A percentile compares a stretch with the other conserved stretches of the same genome.
These are phyloP conservation scores for Lactarius quietus DNA, from an alignment of 768 basidiomycete species.

Conservation along the genomic window DNA sequence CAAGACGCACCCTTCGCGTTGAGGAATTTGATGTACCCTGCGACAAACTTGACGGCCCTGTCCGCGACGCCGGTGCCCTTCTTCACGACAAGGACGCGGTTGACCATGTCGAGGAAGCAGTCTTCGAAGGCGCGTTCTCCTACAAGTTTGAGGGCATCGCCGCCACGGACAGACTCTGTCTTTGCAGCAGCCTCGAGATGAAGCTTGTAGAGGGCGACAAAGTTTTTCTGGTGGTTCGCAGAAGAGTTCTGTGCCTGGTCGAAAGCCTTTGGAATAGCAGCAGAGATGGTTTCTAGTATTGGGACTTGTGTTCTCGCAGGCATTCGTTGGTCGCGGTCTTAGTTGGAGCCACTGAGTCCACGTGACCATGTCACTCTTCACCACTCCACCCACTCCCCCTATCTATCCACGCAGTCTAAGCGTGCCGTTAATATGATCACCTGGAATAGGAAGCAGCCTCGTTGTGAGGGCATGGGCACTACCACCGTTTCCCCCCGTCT, in stretches of 20 bases:
- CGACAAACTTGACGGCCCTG: slow-evolving; percentile 76
- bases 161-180: slow-evolving; percentile 48
- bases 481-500: slow-evolving; percentile 25
- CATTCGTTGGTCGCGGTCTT: too few species aligned
- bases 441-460: slow-evolving; percentile 26
- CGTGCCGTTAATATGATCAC: slow-evolving; percentile 2
- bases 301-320: slow-evolving; percentile 32
- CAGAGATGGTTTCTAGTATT: slow-evolving; percentile 32
- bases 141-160: slow-evolving; percentile 49
- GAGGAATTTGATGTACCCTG: slow-evolving; percentile 69
- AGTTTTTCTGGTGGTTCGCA: slow-evolving; percentile 88
- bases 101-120: slow-evolving; percentile 55
- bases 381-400: background rate
- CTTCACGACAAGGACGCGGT: slow-evolving; percentile 64
- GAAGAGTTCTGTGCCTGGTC: slow-evolving; percentile 70
- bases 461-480: slow-evolving; percentile 27
- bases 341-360: too few species aligned
- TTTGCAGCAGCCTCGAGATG: slow-evolving; percentile 59
- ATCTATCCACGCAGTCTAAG: slow-evolving; percentile 1
- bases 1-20: slow-evolving; percentile 64
- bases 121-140: slow-evolving; percentile 81
- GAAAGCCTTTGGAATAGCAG: slow-evolving; percentile 60
- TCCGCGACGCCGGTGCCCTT: slow-evolving; percentile 79
- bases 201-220: slow-evolving; percentile 76
- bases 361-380: background rate